A percentile compares a stretch with the other conserved stretches of the same genome.
Evolutionary conservation across 345 rosid genomes (phyloP).

Genomic region (Aegle marmelos): DNA sequence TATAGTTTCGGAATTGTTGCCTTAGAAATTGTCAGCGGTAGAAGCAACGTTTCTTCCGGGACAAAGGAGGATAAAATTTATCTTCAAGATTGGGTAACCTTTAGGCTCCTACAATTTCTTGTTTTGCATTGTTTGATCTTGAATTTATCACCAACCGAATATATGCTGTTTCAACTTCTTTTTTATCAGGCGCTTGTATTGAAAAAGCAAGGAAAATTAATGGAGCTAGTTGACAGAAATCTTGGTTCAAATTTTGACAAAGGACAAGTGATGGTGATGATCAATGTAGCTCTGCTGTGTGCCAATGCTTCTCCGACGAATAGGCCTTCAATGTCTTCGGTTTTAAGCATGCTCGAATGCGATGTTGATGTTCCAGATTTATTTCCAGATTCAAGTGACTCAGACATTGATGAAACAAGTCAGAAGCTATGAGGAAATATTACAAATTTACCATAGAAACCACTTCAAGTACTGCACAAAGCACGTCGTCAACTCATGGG

Average conservation of each 20-base stretch:
- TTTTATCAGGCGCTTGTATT: constrained; percentile 28
- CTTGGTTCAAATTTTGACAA: constrained; percentile 40
- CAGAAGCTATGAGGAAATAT: constrained; percentile 19
- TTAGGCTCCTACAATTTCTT: background rate
- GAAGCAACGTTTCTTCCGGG: constrained; percentile 13
- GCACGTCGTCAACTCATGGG: background rate
- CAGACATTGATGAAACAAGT: background rate
- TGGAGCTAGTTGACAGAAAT: constrained; percentile 43
- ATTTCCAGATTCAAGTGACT: background rate
- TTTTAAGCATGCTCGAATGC: constrained; percentile 61
- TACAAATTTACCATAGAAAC: background rate
- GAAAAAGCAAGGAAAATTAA: constrained; percentile 36
- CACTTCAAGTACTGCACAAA: constrained; percentile 1
- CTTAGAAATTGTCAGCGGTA: constrained; percentile 34
- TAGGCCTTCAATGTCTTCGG: constrained; percentile 57
- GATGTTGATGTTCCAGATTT: constrained; percentile 23
- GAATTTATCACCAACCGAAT: background rate
- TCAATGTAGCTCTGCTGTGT: constrained; percentile 47
- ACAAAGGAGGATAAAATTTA: background rate
- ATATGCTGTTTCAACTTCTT: background rate
- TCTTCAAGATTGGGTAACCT: constrained; percentile 36
- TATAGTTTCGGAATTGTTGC: constrained; percentile 44
- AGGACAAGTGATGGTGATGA: constrained; percentile 40
- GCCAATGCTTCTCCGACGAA: constrained; percentile 31
- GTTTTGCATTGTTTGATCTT: background rate